Evolutionary conservation across 2,329 filamentous ascomycete species (phyloP), one percentile per base, ranked within the genome.

Genomic region (Daldinia eschscholtzii): DNA sequence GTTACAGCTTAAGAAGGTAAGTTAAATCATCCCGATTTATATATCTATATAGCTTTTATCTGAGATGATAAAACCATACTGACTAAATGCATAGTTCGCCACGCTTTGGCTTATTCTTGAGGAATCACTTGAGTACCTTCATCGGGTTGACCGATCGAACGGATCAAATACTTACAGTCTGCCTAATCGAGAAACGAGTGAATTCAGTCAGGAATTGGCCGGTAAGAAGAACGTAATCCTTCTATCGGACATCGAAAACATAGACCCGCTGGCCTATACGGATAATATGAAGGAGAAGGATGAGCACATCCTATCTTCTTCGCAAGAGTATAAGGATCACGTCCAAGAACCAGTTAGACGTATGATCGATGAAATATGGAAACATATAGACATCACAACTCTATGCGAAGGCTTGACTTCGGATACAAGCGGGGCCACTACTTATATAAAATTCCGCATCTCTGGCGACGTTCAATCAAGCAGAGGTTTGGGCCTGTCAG

Each of bases 1-100:
- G 12, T 41, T 73, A 6, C 62, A 72, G 23, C 60, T 76, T 18
- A 76, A 76, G 58, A 74, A 71, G 59, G 68, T 70, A 57, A 59
- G 64, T 53, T n/a, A 13, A n/a, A 52, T n/a, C 7, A n/a, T n/a
- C 13, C n/a, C 33, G 7, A 6, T 52, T 33, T 52, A 15, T 52
- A 52, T n/a, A 18, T 33, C 15, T 18, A 12, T 52, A 10, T n/a
- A 18, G 7, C 46, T 53, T 35, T 12, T n/a, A 13, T 37, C 12
- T 28, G n/a, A 53, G 30, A 52, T 39, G 6, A 20, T 53, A 30
- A 39, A 37, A 10, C 3, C 3, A 41, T 35, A 20, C 60, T 67
- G 52, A 70, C 53, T 20, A 2, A 41, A 3, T 23, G 18, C 30
- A 15, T 46, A 70, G 55, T 70, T 76, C 26, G 48, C 67, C 6